Conservation (phyloP, 2,329 filamentous ascomycete species). For the Neurospora sp. region DNA sequence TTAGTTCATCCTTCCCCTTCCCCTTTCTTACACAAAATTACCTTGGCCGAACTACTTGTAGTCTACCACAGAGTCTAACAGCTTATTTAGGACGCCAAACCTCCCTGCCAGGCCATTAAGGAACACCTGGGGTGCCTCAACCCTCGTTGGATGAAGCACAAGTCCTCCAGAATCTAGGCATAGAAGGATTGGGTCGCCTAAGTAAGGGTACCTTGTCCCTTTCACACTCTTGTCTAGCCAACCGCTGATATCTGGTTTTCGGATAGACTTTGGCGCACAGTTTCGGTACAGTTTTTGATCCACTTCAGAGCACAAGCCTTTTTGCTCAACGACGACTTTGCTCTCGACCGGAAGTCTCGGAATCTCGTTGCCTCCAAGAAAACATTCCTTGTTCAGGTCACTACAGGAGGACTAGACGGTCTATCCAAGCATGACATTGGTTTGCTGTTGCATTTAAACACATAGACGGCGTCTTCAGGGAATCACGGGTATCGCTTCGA, state of each 20-base stretch:
- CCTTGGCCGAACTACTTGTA: neutral
- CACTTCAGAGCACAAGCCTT: no score
- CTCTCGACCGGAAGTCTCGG: no score
- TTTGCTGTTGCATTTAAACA: neutral
- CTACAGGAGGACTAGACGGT: neutral
- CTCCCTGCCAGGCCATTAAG: no score
- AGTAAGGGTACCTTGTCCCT: neutral
- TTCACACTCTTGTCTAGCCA: neutral
- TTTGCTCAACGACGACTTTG: neutral
- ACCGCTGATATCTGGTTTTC: neutral
- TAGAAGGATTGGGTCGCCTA: neutral
- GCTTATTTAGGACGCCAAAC: no score
- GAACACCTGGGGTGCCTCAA: no score
- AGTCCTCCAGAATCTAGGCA: no score
- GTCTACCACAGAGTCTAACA: neutral
- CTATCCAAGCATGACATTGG: rapidly evolving
- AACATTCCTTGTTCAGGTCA: neutral
- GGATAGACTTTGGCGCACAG: neutral
- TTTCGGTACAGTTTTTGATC: neutral
- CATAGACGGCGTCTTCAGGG: neutral
- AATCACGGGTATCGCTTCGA: neutral
- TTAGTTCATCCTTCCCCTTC: neutral
- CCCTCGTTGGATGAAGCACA: no score
- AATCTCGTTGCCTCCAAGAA: neutral
- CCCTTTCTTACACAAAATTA: neutral